Evolutionary conservation across 1,284 basidiomycete genomes (phyloP), one percentile per base, ranked within the genome.

Genomic region (Meira nashicola): DNA sequence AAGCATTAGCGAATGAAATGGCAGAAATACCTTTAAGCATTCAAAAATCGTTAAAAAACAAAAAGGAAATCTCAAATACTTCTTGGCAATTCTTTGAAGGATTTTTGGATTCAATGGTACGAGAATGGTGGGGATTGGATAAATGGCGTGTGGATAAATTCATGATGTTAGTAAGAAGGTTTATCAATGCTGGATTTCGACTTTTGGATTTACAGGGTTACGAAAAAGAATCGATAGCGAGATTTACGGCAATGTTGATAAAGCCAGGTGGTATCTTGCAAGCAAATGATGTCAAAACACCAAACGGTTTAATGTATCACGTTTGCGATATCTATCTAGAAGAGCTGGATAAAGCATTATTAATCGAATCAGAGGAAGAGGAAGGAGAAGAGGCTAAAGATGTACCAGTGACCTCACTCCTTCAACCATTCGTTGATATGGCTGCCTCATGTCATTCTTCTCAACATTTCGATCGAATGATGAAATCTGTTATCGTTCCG

Each of bases 81-180:
- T 9, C 60, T 15, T 17, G 96, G 14, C 83, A 82, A 8, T 96
- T 96, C 77, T 80, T 96, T 50, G 83, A 84, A 39, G 90, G 89
- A 0, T 98, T 97, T 76, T 97, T 94, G 94, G 85, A 86, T 68
- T 85, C 88, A 2, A 88, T 87, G 9, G 87, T 91, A 1, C 82
- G 89, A 33, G 93, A 97, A 80, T 97, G 94, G 93, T 85, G 83
- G 58, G 89, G 90, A 1, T 87, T 98, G 57, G 94, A 98, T 76
- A 83, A 90, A 55, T 81, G 93, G 72, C 82, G 75, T 17, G 62
- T 76, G 19, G 92, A 97, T 84, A 98, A 98, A 79, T 98, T 90
- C 79, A 93, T 94, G 77, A 86, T 97, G 84, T 87, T 98, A 54
- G 86, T 97, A 62, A 84, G 94, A 54, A 83, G 89, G 60, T 96